Conservation (phyloP, 768 basidiomycete species). For the Clavulina sp. region DNA sequence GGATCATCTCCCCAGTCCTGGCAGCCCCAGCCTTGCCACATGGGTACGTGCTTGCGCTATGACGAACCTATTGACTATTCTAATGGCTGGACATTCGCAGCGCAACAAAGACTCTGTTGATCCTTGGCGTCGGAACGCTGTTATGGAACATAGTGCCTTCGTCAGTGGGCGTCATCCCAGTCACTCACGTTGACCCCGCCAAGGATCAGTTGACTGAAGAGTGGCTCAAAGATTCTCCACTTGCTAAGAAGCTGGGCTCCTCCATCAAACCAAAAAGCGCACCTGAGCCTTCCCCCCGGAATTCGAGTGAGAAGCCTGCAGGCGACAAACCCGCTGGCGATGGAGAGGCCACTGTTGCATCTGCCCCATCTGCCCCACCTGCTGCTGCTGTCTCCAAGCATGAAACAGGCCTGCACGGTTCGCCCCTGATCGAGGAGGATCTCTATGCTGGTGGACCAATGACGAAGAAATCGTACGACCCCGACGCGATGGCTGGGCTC, state of each 20-base stretch:
- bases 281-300: background rate
- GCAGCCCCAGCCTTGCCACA: constrained; percentile 57
- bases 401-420: constrained; percentile 31
- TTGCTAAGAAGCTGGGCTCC: background rate
- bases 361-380: too few relatives aligned
- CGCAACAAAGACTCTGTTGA: constrained; percentile 27
- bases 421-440: constrained; percentile 37
- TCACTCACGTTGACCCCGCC: constrained; percentile 53
- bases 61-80: background rate
- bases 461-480: constrained; percentile 36
- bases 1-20: constrained; percentile 57
- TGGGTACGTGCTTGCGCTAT: constrained; percentile 26
- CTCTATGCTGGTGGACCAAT: too few relatives aligned
- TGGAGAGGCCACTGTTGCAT: too few relatives aligned
- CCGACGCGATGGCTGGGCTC: constrained; percentile 50
- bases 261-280: background rate
- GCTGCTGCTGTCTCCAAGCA: too few relatives aligned
- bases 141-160: constrained; percentile 63
- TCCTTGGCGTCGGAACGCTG: constrained; percentile 38
- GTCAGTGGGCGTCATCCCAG: constrained; percentile 57
- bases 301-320: background rate
- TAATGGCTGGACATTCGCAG: background rate
- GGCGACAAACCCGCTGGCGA: too few relatives aligned
- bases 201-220: constrained; percentile 44
- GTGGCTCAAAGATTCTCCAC: constrained; percentile 23